Evolutionary conservation across 805 yeast genomes (phyloP).

Genomic region (Lipomyces starkeyi): DNA sequence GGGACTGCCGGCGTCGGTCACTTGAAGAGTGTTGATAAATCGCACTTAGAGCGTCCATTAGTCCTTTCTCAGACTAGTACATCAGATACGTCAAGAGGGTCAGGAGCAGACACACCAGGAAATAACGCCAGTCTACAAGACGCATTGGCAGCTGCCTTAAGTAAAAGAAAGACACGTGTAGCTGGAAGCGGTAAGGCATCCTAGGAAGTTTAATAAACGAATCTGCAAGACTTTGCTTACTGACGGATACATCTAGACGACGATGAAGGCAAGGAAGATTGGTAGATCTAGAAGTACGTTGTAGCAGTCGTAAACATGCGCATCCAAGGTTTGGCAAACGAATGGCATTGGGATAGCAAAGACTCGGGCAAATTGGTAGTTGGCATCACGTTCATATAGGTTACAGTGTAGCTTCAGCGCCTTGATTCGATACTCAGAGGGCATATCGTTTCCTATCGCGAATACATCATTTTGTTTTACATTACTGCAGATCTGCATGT

Average conservation of each 20-base stretch:
- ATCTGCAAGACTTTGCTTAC: not conserved
- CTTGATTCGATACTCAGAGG: not conserved
- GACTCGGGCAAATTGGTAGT: not conserved
- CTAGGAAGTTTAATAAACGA: not conserved
- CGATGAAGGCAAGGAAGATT: constrained; percentile 27
- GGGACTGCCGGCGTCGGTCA: constrained; percentile 74
- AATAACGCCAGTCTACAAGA: constrained; percentile 68
- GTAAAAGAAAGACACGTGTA: constrained; percentile 80
- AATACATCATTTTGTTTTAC: not conserved
- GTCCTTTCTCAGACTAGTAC: constrained; percentile 44
- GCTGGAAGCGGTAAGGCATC: constrained; percentile 56
- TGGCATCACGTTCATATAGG: constrained; percentile 1
- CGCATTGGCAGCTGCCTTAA: constrained; percentile 86
- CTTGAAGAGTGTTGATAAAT: constrained; percentile 78
- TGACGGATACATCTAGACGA: constrained; percentile 14
- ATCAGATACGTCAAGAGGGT: constrained; percentile 36
- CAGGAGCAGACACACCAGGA: constrained; percentile 59
- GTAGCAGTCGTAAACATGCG: not conserved
- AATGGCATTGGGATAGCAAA: not conserved
- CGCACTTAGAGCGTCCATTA: constrained; percentile 80
- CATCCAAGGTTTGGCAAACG: not conserved
- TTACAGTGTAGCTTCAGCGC: not conserved
- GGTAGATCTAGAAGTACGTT: constrained; percentile 11
- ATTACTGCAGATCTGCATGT: not conserved
- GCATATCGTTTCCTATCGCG: not conserved